Conservation (phyloP, 2,329 filamentous ascomycete genomes). For the Colletotrichum navitas region DNA sequence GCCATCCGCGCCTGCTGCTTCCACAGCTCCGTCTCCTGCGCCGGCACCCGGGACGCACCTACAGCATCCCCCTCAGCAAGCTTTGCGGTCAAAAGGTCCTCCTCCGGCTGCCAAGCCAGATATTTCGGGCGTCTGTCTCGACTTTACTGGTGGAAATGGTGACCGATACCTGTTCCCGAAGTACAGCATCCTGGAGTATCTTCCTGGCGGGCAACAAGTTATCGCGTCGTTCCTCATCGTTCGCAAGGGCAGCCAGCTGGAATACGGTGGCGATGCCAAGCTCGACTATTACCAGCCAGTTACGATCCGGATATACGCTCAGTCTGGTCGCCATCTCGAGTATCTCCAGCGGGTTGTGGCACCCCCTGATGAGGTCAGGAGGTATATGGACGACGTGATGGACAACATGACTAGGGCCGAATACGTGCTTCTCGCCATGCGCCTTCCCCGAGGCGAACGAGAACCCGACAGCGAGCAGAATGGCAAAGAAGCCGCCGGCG, state of each 20-base stretch:
- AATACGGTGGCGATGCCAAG: constrained; percentile 72
- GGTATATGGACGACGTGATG: constrained; percentile 80
- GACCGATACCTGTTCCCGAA: constrained; percentile 85
- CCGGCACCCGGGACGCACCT: constrained; percentile 27
- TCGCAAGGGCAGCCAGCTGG: constrained; percentile 76
- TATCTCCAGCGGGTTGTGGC: constrained; percentile 72
- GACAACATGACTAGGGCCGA: constrained; percentile 76
- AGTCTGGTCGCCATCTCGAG: constrained; percentile 69
- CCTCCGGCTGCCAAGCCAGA: constrained; percentile 67
- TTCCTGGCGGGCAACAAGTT: constrained; percentile 69
- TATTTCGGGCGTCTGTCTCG: constrained; percentile 75
- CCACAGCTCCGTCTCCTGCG: constrained; percentile 20
- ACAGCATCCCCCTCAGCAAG: constrained; percentile 60
- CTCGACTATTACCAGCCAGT: constrained; percentile 84
- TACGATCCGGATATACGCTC: constrained; percentile 70
- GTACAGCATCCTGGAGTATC: constrained; percentile 80
- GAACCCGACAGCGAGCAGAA: constrained; percentile 49
- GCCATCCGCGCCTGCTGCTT: constrained; percentile 26
- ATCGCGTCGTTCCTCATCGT: constrained; percentile 84
- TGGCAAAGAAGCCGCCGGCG: constrained; percentile 24
- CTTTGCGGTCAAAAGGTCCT: constrained; percentile 70
- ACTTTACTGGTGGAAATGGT: constrained; percentile 75
- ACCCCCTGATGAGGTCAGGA: constrained; percentile 71
- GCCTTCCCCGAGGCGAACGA: constrained; percentile 64
- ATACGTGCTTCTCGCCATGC: constrained; percentile 76